A percentile compares a stretch with the other conserved stretches of the same genome.
Evolutionary conservation across 2,329 filamentous ascomycete species (phyloP).

Genomic region (Raffaelea arxii): DNA sequence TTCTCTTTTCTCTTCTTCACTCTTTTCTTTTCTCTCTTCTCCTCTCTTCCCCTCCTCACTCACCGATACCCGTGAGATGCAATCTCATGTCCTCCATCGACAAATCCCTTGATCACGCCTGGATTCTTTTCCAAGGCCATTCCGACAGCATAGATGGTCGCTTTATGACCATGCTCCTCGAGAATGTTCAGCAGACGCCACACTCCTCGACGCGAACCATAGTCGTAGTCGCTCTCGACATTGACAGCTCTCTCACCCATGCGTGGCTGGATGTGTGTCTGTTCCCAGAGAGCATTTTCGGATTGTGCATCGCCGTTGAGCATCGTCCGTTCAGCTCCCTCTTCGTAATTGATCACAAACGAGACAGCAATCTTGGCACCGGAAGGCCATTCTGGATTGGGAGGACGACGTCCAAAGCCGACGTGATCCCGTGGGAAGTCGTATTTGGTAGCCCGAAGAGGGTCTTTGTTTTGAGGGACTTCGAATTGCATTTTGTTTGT

Average conservation of each 20-base stretch:
- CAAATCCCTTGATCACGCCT: constrained; percentile 8
- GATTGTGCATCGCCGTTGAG: constrained; percentile 22
- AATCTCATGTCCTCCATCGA: constrained; percentile 11
- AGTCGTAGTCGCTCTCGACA: constrained; percentile 13
- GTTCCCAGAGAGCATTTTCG: constrained; percentile 9
- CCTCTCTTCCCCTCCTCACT: too few relatives aligned
- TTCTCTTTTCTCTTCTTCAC: too few relatives aligned
- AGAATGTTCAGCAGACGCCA: constrained; percentile 12
- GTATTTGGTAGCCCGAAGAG: constrained; percentile 9
- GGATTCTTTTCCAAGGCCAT: constrained; percentile 11
- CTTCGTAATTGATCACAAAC: constrained; percentile 27
- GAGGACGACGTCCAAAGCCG: constrained; percentile 8
- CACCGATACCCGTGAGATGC: constrained; percentile 9
- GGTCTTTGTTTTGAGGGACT: constrained; percentile 1
- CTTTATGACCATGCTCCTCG: constrained; percentile 5
- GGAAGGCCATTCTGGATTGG: constrained; percentile 23
- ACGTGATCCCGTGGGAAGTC: constrained; percentile 14
- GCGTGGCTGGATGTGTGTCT: constrained; percentile 4
- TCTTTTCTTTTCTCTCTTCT: too few relatives aligned
- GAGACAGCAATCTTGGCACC: constrained; percentile 25
- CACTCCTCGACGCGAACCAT: constrained; percentile 11
- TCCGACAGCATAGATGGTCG: constrained; percentile 10
- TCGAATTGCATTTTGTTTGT: not conserved
- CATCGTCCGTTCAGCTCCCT: constrained; percentile 20
- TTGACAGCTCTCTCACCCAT: constrained; percentile 10